phyloP scores from a whole-genome alignment of 2,329 filamentous ascomycete genomes.

The Diaporthe helianthi region DNA sequence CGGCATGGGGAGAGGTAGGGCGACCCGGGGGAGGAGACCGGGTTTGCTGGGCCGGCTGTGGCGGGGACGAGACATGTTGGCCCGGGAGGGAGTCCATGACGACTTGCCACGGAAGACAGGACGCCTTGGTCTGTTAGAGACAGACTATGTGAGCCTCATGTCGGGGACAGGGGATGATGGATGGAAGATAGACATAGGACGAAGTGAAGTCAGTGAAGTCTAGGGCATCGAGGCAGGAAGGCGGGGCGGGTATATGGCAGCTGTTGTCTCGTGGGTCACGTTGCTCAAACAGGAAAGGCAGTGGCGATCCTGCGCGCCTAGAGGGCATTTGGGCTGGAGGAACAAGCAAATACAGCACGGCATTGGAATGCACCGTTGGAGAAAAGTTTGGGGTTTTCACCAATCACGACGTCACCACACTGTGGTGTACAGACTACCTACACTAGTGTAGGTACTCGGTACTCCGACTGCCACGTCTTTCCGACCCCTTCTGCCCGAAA shows the following conservation, averaged over 20 bases:
- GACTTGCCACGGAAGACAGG: slow-evolving; percentile 12
- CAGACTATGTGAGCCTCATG: slow-evolving; percentile 18
- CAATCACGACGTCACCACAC: slow-evolving; percentile 13
- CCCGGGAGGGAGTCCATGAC: slow-evolving; percentile 22
- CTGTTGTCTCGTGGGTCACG: neutral
- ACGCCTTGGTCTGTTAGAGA: slow-evolving; percentile 6
- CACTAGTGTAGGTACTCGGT: too few species aligned
- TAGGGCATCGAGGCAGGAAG: slow-evolving; percentile 3
- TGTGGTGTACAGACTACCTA: too few species aligned
- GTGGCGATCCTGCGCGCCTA: slow-evolving; percentile 14
- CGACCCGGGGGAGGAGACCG: slow-evolving; percentile 17
- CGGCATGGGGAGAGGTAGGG: slow-evolving; percentile 24
- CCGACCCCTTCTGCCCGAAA: neutral
- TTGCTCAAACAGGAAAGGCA: slow-evolving; percentile 9
- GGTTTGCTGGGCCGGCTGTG: slow-evolving; percentile 6
- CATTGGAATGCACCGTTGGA: slow-evolving; percentile 16
- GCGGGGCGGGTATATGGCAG: too few species aligned
- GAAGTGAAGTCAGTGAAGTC: too few species aligned
- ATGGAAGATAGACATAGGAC: slow-evolving; percentile 1
- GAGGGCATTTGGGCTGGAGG: neutral
- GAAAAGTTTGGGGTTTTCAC: slow-evolving; percentile 2
- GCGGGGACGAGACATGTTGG: slow-evolving; percentile 6
- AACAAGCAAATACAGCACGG: neutral
- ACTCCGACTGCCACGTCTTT: neutral
- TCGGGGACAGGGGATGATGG: slow-evolving; percentile 3